These are phyloP conservation scores for Botrytis cinerea DNA, from an alignment of 2,329 filamentous ascomycete genomes.

Conservation along the genomic window DNA sequence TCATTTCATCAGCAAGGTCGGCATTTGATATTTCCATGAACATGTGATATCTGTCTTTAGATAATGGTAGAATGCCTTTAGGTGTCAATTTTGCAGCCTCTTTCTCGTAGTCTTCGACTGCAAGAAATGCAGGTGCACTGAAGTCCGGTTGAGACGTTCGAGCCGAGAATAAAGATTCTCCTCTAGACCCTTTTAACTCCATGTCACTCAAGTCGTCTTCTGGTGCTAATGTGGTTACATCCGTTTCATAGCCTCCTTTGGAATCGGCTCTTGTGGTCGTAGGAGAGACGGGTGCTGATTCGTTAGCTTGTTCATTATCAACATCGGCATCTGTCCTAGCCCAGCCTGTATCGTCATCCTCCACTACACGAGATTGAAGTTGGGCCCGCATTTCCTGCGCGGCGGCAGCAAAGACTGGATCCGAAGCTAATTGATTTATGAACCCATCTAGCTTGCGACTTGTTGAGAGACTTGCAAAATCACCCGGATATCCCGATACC, in stretches of 20 bases:
- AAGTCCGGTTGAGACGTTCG: constrained; percentile 33
- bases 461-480: constrained; percentile 81
- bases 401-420: constrained; percentile 80
- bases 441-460: constrained; percentile 73
- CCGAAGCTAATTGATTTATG: constrained; percentile 69
- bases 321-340: constrained; percentile 72
- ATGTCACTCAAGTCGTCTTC: constrained; percentile 33
- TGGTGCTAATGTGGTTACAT: constrained; percentile 9
- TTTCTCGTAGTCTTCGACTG: constrained; percentile 77
- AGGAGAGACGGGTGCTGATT: constrained; percentile 34
- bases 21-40: constrained; percentile 88
- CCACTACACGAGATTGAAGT: constrained; percentile 68
- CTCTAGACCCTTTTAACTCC: constrained; percentile 34
- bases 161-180: constrained; percentile 34
- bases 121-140: constrained; percentile 52
- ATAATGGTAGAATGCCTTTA: constrained; percentile 67
- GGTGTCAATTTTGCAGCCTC: constrained; percentile 74
- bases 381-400: constrained; percentile 83
- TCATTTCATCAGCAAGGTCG: constrained; percentile 86
- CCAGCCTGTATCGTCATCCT: constrained; percentile 94
- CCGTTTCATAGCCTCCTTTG: constrained; percentile 21
- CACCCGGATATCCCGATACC: constrained; percentile 86
- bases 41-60: constrained; percentile 84
- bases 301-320: constrained; percentile 35
- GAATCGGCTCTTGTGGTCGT: constrained; percentile 28